Conservation (phyloP, 2,329 filamentous ascomycete species). For the Corinectria fuckeliana region DNA sequence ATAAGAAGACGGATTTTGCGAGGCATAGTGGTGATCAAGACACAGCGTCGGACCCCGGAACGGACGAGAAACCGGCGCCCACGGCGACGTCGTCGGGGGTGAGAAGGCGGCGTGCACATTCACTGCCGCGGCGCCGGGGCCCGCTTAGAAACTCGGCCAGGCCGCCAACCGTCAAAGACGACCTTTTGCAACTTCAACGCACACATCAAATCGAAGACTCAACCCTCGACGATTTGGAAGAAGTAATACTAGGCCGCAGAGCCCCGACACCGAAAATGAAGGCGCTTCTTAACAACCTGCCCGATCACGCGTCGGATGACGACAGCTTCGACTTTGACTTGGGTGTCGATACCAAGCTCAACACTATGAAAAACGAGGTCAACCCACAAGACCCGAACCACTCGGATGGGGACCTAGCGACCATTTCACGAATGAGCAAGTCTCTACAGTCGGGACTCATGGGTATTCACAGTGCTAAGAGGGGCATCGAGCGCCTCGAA, state of each 20-base stretch:
- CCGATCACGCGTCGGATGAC: constrained; percentile 28
- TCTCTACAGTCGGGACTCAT: constrained; percentile 57
- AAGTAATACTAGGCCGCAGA: constrained; percentile 52
- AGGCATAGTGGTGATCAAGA: constrained; percentile 38
- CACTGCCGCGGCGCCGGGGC: constrained; percentile 52
- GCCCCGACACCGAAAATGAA: constrained; percentile 35
- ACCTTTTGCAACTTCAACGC: constrained; percentile 59
- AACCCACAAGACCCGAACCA: constrained; percentile 32
- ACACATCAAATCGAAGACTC: constrained; percentile 64
- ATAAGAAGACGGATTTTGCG: constrained; percentile 35
- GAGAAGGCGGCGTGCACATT: constrained; percentile 44
- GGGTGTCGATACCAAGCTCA: constrained; percentile 36
- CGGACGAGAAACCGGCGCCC: constrained; percentile 33
- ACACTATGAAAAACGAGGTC: constrained; percentile 33
- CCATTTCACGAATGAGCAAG: constrained; percentile 58
- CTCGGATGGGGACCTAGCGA: constrained; percentile 51
- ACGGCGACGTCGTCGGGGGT: constrained; percentile 32
- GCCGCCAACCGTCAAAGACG: constrained; percentile 61
- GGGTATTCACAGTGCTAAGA: constrained; percentile 61
- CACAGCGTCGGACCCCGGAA: constrained; percentile 43
- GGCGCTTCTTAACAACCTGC: constrained; percentile 35
- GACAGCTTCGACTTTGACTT: constrained; percentile 37
- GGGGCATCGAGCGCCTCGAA: constrained; percentile 65
- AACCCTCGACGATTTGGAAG: constrained; percentile 64
- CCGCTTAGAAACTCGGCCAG: constrained; percentile 61